These are phyloP conservation scores for Aspergillus thermomutatus DNA, from an alignment of 2,329 filamentous ascomycete genomes.

Conservation along the genomic window DNA sequence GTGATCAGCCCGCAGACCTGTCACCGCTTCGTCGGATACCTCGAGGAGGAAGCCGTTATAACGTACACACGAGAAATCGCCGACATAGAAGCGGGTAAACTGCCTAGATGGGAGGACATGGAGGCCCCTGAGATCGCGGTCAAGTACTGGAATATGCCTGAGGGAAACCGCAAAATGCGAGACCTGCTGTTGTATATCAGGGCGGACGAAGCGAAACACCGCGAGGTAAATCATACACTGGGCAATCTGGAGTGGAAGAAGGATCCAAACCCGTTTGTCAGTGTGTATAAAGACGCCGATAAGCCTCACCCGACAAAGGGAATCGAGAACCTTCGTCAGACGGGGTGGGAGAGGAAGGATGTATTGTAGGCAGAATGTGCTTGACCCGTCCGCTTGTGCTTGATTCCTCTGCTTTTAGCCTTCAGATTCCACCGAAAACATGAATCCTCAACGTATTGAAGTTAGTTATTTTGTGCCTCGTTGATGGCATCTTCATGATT, in stretches of 20 bases:
- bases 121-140: constrained; percentile 83
- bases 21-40: constrained; percentile 93
- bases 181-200: constrained; percentile 86
- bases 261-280: constrained; percentile 91
- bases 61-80: constrained; percentile 88
- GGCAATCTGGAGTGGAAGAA: constrained; percentile 79
- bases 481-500: too few species aligned
- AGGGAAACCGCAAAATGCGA: constrained; percentile 75
- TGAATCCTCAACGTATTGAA: too few species aligned
- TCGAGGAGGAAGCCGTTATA: constrained; percentile 94
- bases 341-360: constrained; percentile 80
- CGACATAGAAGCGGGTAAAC: constrained; percentile 78
- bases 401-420: too few species aligned
- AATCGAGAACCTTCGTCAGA: constrained; percentile 60
- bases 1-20: constrained; percentile 81
- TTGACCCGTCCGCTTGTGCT: too few species aligned
- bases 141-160: constrained; percentile 91
- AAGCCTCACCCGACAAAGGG: constrained; percentile 68
- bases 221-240: constrained; percentile 94
- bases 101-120: constrained; percentile 78
- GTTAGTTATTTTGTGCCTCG: too few species aligned
- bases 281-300: constrained; percentile 68
- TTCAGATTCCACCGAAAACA: too few species aligned
- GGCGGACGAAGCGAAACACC: constrained; percentile 81
- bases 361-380: constrained; percentile 50